A percentile compares a stretch with the other conserved stretches of the same genome.
phyloP scores from a whole-genome alignment of 192 early-diverging fungal genomes.

The Linnemannia elongata region DNA sequence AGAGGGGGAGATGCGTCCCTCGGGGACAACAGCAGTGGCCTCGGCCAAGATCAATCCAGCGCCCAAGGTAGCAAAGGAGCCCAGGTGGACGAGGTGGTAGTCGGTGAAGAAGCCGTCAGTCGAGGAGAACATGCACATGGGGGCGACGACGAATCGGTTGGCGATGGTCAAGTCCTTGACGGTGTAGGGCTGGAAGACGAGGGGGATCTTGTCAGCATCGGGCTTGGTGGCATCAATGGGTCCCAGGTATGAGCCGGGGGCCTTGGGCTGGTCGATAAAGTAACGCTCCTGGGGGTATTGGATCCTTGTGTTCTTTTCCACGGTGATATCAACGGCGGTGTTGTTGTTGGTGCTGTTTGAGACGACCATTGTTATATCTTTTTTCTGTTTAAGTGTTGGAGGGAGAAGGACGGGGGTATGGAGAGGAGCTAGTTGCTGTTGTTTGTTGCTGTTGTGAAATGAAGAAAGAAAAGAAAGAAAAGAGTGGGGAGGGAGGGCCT shows the following conservation, averaged over 20 bases:
- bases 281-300: constrained; percentile 22
- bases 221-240: constrained; percentile 15
- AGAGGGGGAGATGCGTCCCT: constrained; percentile 83
- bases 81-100: constrained; percentile 73
- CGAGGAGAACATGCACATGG: constrained; percentile 86
- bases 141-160: constrained; percentile 83
- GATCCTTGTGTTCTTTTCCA: constrained; percentile 5
- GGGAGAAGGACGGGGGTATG: background rate
- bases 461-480: background rate
- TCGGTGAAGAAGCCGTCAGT: constrained; percentile 74
- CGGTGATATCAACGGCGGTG: background rate
- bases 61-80: constrained; percentile 80
- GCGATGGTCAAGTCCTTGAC: constrained; percentile 74
- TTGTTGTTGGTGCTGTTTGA: background rate
- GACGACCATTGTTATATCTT: background rate
- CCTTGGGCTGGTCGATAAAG: constrained; percentile 16
- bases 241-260: constrained; percentile 27
- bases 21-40: constrained; percentile 73
- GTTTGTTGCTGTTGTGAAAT: background rate
- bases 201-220: constrained; percentile 16
- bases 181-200: constrained; percentile 75
- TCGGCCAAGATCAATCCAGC: constrained; percentile 87
- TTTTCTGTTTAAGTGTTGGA: background rate
- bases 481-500: background rate
- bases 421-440: background rate